Percentiles rank a stretch among this genome's conserved stretches.
phyloP scores from a whole-genome alignment of 2,329 filamentous ascomycete genomes.

The Alternaria gansuensis region DNA sequence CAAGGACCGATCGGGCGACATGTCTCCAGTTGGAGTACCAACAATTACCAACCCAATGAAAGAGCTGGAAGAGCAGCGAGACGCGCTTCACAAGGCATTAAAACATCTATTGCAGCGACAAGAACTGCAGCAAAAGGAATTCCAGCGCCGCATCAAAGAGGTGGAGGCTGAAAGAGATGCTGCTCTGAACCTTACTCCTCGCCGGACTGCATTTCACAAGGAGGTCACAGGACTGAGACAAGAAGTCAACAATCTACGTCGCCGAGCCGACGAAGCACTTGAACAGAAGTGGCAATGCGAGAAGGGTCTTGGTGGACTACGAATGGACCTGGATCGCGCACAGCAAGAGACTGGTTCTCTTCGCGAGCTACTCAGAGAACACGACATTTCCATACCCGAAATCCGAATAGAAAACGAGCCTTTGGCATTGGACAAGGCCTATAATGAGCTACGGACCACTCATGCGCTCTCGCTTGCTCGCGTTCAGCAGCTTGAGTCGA shows the following conservation, averaged over 20 bases:
- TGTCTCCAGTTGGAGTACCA: conserved; percentile 66
- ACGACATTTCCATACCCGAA: conserved; percentile 79
- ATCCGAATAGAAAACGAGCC: conserved; percentile 65
- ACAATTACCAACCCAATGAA: conserved; percentile 65
- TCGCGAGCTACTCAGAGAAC: conserved; percentile 77
- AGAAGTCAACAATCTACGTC: conserved; percentile 84
- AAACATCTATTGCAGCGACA: conserved; percentile 87
- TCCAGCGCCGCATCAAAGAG: conserved; percentile 78
- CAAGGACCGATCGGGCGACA: conserved; percentile 47
- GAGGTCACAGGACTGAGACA: conserved; percentile 82
- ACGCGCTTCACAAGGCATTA: conserved; percentile 87
- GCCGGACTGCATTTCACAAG: conserved; percentile 80
- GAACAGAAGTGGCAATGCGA: conserved; percentile 97
- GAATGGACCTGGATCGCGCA: conserved; percentile 96
- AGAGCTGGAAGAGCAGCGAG: conserved; percentile 91
- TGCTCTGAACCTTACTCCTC: conserved; percentile 73
- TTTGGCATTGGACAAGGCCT: conserved; percentile 75
- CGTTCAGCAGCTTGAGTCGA: conserved; percentile 70
- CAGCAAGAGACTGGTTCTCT: conserved; percentile 92
- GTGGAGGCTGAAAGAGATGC: conserved; percentile 82
- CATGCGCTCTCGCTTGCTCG: conserved; percentile 73
- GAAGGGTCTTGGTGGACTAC: conserved; percentile 84
- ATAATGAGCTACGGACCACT: conserved; percentile 76
- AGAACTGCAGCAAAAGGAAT: conserved; percentile 82
- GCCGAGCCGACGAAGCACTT: conserved; percentile 89